Percentiles rank a stretch among this genome's conserved stretches.
Conservation (phyloP, 1,284 basidiomycete genomes). For the Malassezia furfur region DNA sequence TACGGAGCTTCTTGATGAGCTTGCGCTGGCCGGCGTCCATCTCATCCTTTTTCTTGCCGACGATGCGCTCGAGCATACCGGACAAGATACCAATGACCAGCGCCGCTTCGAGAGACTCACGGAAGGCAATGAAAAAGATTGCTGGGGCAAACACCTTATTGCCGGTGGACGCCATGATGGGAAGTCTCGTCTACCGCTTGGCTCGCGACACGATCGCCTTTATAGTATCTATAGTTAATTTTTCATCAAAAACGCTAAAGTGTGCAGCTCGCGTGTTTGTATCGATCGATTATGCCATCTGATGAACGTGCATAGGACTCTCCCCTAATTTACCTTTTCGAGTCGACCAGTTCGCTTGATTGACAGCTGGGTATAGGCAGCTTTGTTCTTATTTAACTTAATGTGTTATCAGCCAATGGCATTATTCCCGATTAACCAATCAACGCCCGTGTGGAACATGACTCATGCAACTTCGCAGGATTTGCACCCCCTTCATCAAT, state of each 20-base stretch:
- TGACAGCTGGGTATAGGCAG: no score
- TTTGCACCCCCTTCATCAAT: no score
- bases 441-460: no score
- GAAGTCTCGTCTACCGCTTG: background rate
- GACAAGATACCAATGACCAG: constrained; percentile 43
- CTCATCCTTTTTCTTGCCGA: constrained; percentile 20
- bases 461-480: no score
- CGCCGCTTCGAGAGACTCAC: constrained; percentile 43
- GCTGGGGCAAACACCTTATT: constrained; percentile 43
- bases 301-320: background rate
- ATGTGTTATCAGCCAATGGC: no score
- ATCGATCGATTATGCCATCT: background rate
- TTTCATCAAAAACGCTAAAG: no score
- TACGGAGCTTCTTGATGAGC: constrained; percentile 32
- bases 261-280: background rate
- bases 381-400: no score
- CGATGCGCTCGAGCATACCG: constrained; percentile 40
- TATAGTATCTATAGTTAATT: no score
- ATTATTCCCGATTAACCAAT: no score
- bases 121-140: constrained; percentile 46
- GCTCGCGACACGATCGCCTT: no score
- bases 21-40: constrained; percentile 19
- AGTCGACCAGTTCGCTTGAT: no score
- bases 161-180: background rate
- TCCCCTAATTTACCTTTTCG: no score